Evolutionary conservation across 2,329 filamentous ascomycete species (phyloP), one percentile per base, ranked within the genome.

Genomic region (Aspergillus ustus): DNA sequence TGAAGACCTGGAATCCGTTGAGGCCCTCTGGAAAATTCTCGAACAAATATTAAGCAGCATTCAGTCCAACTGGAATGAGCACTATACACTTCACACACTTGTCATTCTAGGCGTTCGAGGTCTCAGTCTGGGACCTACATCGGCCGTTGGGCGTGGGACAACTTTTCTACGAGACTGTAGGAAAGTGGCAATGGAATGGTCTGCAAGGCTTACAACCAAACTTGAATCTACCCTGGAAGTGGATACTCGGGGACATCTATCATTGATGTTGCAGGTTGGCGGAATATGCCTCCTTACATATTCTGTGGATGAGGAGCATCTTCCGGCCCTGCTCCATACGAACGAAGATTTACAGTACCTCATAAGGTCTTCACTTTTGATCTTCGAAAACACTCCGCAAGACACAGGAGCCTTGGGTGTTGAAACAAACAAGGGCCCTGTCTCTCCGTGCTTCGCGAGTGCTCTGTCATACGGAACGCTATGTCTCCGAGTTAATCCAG

Each of bases 21-120:
- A 34, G 1, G 22, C 53, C 7, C 69, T 84, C 1, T 51, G 83
- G 0, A 19, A 55, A 1, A 70, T 68, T 1, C 57, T 85, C 1
- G 22, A 69, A 0, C 61, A 66, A 0, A 72, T 73, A 1, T 62
- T 81, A 1, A 37, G 54, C 0, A 73, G 73, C 0, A 76, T 83
- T 11, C 69, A 80, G 54, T 71, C 75, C 7, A 86, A 84, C 54
- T 86, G 83, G 83, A 77, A 83, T 61, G 80, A 81, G 4, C 75
- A 74, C 19, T 63, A 73, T 37, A 76, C 81, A 22, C 56, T 66
- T 2, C 0, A 67, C 82, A 11, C 70, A 15, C 31, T 66, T 20
- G 53, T 66, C 25, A 22, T 54, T 3, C 20, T 66, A 17, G 60
- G 44, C 2, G 49, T 60, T 11, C 58, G 62, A 6, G 22, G 37